A percentile compares a stretch with the other conserved stretches of the same genome.
Evolutionary conservation across 768 basidiomycete species (phyloP).

Genomic region (Sporobolomyces pararoseus): DNA sequence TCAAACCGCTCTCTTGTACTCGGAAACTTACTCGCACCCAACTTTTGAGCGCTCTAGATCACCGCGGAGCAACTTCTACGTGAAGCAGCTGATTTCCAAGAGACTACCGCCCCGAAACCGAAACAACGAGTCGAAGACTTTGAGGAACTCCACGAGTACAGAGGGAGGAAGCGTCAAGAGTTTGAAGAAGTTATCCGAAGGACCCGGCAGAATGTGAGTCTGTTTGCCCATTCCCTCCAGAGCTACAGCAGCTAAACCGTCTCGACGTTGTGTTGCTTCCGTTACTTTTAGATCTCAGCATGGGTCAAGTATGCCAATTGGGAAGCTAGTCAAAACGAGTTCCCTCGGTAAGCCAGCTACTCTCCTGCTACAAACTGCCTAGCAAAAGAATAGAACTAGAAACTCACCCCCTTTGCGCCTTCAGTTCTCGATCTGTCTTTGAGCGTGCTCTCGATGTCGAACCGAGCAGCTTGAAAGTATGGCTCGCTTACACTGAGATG

Average conservation of each 20-base stretch:
- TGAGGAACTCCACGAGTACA: constrained; percentile 73
- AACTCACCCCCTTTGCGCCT: not conserved
- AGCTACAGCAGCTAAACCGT: not conserved
- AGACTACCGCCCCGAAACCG: constrained; percentile 82
- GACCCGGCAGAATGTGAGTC: constrained; percentile 49
- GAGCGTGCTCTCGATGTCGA: constrained; percentile 97
- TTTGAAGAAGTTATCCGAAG: constrained; percentile 70
- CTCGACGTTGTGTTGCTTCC: not conserved
- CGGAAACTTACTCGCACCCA: not conserved
- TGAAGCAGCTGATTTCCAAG: constrained; percentile 98
- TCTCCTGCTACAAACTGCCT: not conserved
- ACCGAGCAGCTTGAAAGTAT: constrained; percentile 78
- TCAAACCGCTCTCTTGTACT: not conserved
- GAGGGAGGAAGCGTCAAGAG: constrained; percentile 79
- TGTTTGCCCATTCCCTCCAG: not conserved
- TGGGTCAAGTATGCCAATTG: constrained; percentile 58
- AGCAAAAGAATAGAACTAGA: no score
- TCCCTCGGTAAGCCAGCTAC: constrained; percentile 58
- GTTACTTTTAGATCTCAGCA: constrained; percentile 50
- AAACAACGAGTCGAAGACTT: constrained; percentile 95
- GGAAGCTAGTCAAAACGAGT: constrained; percentile 95
- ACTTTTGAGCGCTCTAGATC: constrained; percentile 72
- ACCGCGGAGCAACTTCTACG: constrained; percentile 96
- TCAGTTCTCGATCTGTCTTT: constrained; percentile 77
- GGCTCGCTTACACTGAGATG: constrained; percentile 94